Conservation (phyloP, 805 yeast species). For the Yarrowia sp. region DNA sequence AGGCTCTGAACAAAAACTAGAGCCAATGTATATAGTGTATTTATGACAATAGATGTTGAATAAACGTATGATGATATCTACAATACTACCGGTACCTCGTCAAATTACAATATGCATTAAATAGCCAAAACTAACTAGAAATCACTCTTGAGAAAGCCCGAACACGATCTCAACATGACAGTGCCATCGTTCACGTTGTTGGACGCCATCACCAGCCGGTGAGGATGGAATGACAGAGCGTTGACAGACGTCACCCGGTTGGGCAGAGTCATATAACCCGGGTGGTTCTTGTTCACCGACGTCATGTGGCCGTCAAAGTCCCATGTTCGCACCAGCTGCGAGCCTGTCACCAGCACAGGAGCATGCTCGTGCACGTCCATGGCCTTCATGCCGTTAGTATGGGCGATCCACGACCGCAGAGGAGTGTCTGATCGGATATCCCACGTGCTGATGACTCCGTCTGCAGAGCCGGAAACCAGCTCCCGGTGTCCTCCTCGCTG, state of each 20-base stretch:
- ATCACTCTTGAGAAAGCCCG: conserved; percentile 19
- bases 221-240: conserved; percentile 84
- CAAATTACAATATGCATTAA: conserved; percentile 22
- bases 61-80: too few relatives aligned
- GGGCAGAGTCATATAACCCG: conserved; percentile 48
- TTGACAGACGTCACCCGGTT: conserved; percentile 61
- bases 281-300: conserved; percentile 61
- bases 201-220: conserved; percentile 89
- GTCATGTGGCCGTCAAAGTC: conserved; percentile 82
- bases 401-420: conserved; percentile 68
- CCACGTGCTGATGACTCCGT: conserved; percentile 88
- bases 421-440: conserved; percentile 82
- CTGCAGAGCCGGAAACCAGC: conserved; percentile 76
- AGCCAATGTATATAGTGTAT: background rate
- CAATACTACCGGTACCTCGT: background rate
- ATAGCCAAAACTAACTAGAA: conserved; percentile 34
- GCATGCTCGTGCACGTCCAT: conserved; percentile 95
- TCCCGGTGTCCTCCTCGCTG: conserved; percentile 97
- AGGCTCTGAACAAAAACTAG: background rate
- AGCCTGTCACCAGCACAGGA: conserved; percentile 89
- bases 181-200: conserved; percentile 55
- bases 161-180: conserved; percentile 33
- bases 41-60: background rate
- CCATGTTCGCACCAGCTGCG: conserved; percentile 79
- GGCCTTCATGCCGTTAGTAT: conserved; percentile 61